A percentile compares a stretch with the other conserved stretches of the same genome.
Evolutionary conservation across 1,284 basidiomycete genomes (phyloP).

Genomic region (Rhodotorula mucilaginosa): DNA sequence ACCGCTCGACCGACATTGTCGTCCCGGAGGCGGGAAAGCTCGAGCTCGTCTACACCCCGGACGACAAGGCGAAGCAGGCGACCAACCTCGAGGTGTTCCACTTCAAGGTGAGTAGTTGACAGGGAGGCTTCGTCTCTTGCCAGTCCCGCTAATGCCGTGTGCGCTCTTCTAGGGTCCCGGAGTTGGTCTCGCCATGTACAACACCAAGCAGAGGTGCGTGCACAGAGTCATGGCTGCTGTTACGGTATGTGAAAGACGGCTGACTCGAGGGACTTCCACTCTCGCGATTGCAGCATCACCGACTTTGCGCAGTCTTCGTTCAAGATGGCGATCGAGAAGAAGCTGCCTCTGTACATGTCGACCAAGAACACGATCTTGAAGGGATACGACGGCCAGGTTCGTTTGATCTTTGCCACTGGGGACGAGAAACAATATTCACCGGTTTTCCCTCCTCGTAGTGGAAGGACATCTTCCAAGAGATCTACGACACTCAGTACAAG

Average conservation of each 20-base stretch:
- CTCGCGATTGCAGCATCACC: constrained; percentile 58
- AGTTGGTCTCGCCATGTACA: constrained; percentile 59
- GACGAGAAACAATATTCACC: background rate
- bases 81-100: constrained; percentile 67
- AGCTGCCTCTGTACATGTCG: constrained; percentile 95
- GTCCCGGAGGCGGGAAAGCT: constrained; percentile 85
- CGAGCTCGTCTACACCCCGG: constrained; percentile 80
- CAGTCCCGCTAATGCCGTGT: no score
- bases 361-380: constrained; percentile 97
- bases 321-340: constrained; percentile 97
- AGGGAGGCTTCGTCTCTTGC: background rate
- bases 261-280: no score
- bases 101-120: constrained; percentile 59
- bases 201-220: constrained; percentile 64
- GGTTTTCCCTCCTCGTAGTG: constrained; percentile 57
- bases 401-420: background rate
- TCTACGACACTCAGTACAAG: constrained; percentile 65
- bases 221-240: no score
- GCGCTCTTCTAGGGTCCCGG: constrained; percentile 58
- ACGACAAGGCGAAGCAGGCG: constrained; percentile 57
- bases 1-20: constrained; percentile 84
- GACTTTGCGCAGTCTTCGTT: constrained; percentile 97
- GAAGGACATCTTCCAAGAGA: constrained; percentile 78
- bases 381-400: constrained; percentile 78
- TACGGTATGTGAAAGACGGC: no score